Evolutionary conservation across 768 basidiomycete species (phyloP).

Genomic region (Rhodotorula sphaerocarpa): DNA sequence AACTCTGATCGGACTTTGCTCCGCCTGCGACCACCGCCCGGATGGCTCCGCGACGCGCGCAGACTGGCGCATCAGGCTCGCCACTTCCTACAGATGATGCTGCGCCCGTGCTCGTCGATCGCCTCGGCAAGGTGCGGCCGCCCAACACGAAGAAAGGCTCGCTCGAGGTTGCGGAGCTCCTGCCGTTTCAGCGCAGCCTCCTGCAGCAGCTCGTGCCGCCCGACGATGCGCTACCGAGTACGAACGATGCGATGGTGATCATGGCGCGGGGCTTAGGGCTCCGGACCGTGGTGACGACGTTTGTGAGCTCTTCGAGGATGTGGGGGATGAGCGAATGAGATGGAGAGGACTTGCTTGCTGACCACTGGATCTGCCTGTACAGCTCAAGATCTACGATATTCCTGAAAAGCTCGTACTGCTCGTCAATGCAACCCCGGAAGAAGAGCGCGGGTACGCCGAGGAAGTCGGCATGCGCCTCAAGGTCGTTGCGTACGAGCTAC

Average conservation of each 20-base stretch:
- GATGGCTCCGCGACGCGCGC: no score
- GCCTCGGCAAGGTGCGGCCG: slow-evolving; percentile 3
- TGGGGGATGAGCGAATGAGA: no score
- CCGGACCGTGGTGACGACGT: slow-evolving; percentile 51
- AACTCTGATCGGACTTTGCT: no score
- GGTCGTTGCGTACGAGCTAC: slow-evolving; percentile 72
- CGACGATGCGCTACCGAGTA: neutral
- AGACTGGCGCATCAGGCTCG: no score
- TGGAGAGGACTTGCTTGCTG: no score
- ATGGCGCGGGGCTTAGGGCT: slow-evolving; percentile 86
- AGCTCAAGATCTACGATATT: slow-evolving; percentile 87
- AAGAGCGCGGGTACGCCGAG: slow-evolving; percentile 83
- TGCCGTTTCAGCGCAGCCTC: slow-evolving; percentile 36
- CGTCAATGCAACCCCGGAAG: slow-evolving; percentile 68
- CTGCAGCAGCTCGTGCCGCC: slow-evolving; percentile 31
- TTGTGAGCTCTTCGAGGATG: slow-evolving; percentile 7
- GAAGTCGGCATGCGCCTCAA: slow-evolving; percentile 80
- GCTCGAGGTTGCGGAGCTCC: slow-evolving; percentile 7
- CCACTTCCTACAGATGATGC: no score
- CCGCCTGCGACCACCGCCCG: no score
- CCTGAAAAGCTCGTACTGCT: slow-evolving; percentile 74
- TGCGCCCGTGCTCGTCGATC: neutral
- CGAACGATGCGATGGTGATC: slow-evolving; percentile 48
- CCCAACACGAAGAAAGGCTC: neutral
- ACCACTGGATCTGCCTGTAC: slow-evolving; percentile 62